phyloP scores from a whole-genome alignment of 805 yeast genomes.

The Saccharomyces cerevisiae region DNA sequence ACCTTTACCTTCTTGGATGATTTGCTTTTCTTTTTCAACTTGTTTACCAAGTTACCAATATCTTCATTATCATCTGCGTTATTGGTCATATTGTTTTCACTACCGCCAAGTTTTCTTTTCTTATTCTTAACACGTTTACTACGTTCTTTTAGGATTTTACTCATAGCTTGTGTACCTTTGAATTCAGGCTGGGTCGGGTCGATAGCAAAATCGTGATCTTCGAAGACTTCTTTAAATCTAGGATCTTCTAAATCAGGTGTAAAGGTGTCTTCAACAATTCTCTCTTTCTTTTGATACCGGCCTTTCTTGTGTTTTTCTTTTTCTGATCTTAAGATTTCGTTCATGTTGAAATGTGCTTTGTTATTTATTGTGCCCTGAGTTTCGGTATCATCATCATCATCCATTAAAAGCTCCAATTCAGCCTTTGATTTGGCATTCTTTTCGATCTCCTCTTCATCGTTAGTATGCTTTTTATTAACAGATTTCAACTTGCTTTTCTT shows the following conservation, averaged over 20 bases:
- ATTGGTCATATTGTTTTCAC: conserved; percentile 4
- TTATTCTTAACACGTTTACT: conserved; percentile 37
- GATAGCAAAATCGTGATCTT: conserved; percentile 83
- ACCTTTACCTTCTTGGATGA: not conserved
- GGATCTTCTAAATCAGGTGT: conserved; percentile 71
- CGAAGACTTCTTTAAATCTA: conserved; percentile 76
- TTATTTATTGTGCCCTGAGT: conserved; percentile 29
- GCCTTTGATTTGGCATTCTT: conserved; percentile 41
- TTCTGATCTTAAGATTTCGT: conserved; percentile 67
- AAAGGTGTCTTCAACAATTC: conserved; percentile 48
- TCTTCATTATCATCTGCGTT: conserved; percentile 6
- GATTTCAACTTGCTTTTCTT: conserved; percentile 36
- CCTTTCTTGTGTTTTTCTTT: conserved; percentile 48
- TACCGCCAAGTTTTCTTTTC: conserved; percentile 10
- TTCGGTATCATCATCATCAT: conserved; percentile 57
- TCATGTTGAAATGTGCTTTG: conserved; percentile 68
- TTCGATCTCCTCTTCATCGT: conserved; percentile 29
- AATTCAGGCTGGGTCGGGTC: conserved; percentile 90
- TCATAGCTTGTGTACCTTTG: conserved; percentile 83
- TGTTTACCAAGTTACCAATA: conserved; percentile 36
- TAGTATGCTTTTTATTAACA: conserved; percentile 15
- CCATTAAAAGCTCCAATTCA: conserved; percentile 42
- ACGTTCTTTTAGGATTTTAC: conserved; percentile 69
- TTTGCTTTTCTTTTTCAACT: conserved; percentile 39
- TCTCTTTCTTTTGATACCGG: conserved; percentile 38